These are phyloP conservation scores for Phytophthora sojae DNA, from an alignment of 352 stramenopile genomes.

Conservation along the genomic window DNA sequence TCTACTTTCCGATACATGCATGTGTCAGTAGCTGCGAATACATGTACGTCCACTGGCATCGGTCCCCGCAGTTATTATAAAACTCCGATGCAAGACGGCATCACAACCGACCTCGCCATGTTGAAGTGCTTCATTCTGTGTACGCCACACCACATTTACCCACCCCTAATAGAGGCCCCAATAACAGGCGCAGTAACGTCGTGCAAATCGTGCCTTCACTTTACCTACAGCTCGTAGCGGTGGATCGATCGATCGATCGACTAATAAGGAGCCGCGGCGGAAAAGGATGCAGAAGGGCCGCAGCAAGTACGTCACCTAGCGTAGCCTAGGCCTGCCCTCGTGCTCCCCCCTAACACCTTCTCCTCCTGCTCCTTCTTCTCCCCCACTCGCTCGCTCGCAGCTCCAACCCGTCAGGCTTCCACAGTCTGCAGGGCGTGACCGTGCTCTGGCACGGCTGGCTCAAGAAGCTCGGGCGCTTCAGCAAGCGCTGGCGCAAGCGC, in stretches of 20 bases:
- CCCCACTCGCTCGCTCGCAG: slow-evolving; percentile 17
- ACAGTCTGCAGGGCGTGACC: slow-evolving; percentile 59
- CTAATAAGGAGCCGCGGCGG: neutral
- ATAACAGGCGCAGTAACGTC: slow-evolving; percentile 4
- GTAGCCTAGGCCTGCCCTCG: neutral
- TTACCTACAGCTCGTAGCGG: too few relatives aligned
- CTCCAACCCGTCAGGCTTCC: slow-evolving; percentile 59
- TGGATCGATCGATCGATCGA: too few relatives aligned
- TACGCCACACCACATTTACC: slow-evolving; percentile 22
- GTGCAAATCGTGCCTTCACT: neutral
- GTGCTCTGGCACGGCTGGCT: slow-evolving; percentile 89
- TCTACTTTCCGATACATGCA: too few relatives aligned
- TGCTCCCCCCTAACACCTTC: neutral
- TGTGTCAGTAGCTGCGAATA: too few relatives aligned
- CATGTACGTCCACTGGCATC: neutral
- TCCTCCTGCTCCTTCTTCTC: neutral
- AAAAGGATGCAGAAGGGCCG: slow-evolving; percentile 57
- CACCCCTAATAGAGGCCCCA: slow-evolving; percentile 21
- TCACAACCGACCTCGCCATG: neutral
- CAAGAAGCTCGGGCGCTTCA: slow-evolving; percentile 86
- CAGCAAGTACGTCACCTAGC: slow-evolving; percentile 50
- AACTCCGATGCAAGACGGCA: neutral
- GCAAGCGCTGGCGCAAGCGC: slow-evolving; percentile 77
- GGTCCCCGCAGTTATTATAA: neutral
- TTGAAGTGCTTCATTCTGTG: slow-evolving; percentile 21